Evolutionary conservation across 805 yeast species (phyloP).

Genomic region (Metschnikowia noctiluminum): DNA sequence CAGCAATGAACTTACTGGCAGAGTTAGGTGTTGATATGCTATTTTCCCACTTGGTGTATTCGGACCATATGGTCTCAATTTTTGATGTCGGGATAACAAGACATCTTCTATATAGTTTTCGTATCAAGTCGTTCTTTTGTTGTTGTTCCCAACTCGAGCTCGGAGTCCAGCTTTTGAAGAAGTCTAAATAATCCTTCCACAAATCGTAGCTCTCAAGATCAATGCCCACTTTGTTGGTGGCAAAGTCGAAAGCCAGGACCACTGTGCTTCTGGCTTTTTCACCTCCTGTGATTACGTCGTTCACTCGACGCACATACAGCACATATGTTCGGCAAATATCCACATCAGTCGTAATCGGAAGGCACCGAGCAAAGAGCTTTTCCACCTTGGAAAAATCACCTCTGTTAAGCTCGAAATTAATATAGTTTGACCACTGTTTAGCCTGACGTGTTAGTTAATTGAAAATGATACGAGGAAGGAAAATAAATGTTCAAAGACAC

Average conservation of each 20-base stretch:
- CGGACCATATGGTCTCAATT: slow-evolving; percentile 77
- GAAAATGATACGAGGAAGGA: not conserved
- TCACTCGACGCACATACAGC: slow-evolving; percentile 67
- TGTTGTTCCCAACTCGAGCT: slow-evolving; percentile 80
- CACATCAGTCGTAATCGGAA: slow-evolving; percentile 60
- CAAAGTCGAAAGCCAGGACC: slow-evolving; percentile 79
- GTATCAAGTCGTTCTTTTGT: slow-evolving; percentile 70
- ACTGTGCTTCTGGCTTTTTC: slow-evolving; percentile 73
- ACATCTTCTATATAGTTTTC: slow-evolving; percentile 68
- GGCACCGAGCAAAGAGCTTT: slow-evolving; percentile 58
- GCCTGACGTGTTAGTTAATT: slow-evolving; percentile 25
- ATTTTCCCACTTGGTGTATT: slow-evolving; percentile 80
- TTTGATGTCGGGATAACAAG: slow-evolving; percentile 72
- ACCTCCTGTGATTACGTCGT: slow-evolving; percentile 73
- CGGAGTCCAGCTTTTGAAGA: slow-evolving; percentile 76
- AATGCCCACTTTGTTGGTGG: slow-evolving; percentile 70
- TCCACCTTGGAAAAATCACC: slow-evolving; percentile 69
- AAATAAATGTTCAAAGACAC: slow-evolving; percentile 15
- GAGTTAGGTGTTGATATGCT: slow-evolving; percentile 61
- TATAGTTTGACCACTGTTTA: slow-evolving; percentile 69
- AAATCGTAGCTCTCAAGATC: slow-evolving; percentile 69
- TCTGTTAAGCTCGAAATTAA: slow-evolving; percentile 58
- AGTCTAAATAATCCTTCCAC: slow-evolving; percentile 82
- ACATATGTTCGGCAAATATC: slow-evolving; percentile 76
- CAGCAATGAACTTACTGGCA: slow-evolving; percentile 82